Base-by-base conservation (phyloP, 2,329 filamentous ascomycete species). In the Plectosphaerella cucumerina region DNA sequence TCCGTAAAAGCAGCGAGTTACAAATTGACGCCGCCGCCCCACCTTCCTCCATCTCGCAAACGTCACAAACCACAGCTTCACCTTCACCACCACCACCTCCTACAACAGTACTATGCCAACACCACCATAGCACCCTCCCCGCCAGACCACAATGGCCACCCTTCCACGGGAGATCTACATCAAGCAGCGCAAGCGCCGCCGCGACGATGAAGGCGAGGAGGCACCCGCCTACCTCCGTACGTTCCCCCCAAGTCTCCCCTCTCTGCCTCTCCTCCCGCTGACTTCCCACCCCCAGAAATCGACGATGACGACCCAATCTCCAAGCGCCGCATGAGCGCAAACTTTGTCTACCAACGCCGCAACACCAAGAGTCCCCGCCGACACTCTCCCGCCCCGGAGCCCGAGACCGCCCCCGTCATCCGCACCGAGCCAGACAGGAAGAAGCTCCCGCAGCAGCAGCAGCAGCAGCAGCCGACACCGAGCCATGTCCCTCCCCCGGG, bases 151-250 rank as follows among this genome's bases (percentile, higher is more conserved):
- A 49, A 83, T 83, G 80, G 80, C 80, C 46, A 68, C 81, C 4
- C 81, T 80, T 21, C 80, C 80, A 22, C 75, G 81, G 54, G 68
- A 80, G 46, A 84, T 84, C 64, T 76, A 78, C 51, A 76, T 84
- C 57, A 84, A 84, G 72, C 39, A 42, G 39, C 79, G 81, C 60
- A 84, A 84, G 67, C 76, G 78, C 39, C 75, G 73, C 47, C 39
- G 17, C 17, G 17, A 42, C 18, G 39, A 42, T 11, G 39, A 42
- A 11, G 77, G 76, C 15, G 74, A 79, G 52, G 72, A 75, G 33
- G 68, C 70, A 12, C 77, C 80, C 4, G 75, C 78, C 49, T 81
- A 80, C 58, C 72, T 84, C 44, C 74, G 79, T 83, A 60, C 55
- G 76, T 26, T 17, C 15, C 47, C 44, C n/a, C 31, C 43, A 23